Percentiles rank a stretch among this genome's conserved stretches.
Evolutionary conservation across 495 filamentous ascomycete genomes (phyloP).

Genomic region (Aspergillus nanangensis): DNA sequence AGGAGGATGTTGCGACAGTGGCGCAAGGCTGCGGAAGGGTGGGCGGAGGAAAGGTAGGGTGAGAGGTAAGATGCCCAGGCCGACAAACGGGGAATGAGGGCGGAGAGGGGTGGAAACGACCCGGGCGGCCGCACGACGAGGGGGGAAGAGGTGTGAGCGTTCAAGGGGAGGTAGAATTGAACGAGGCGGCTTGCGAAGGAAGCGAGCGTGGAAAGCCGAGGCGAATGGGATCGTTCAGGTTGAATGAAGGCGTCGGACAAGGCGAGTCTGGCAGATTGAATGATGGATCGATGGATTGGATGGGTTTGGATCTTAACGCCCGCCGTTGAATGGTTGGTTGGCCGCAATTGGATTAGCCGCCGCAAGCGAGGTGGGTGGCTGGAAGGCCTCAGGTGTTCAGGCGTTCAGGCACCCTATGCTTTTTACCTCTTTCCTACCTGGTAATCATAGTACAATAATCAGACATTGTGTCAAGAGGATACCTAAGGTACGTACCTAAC

Average conservation of each 20-base stretch:
- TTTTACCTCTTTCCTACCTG: too few species aligned
- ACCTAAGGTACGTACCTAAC: too few species aligned
- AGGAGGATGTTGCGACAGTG: not conserved
- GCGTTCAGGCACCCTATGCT: too few species aligned
- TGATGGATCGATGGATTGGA: conserved; percentile 23
- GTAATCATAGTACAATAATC: too few species aligned
- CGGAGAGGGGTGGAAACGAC: conserved; percentile 36
- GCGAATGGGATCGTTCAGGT: conserved; percentile 7
- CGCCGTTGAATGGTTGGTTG: conserved; percentile 35
- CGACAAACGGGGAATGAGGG: conserved; percentile 22
- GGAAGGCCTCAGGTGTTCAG: too few species aligned
- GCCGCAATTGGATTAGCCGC: conserved; percentile 45
- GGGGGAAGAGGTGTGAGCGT: conserved; percentile 11
- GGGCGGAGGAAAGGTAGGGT: not conserved
- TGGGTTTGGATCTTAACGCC: conserved; percentile 32
- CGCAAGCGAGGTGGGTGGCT: conserved; percentile 33
- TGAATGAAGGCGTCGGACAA: conserved; percentile 13
- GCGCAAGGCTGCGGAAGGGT: not conserved
- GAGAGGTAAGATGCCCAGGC: conserved; percentile 4
- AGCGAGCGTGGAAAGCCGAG: conserved; percentile 9
- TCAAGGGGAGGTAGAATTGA: conserved; percentile 10
- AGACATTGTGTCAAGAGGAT: too few species aligned
- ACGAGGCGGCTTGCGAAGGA: conserved; percentile 7
- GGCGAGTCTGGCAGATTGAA: conserved; percentile 22
- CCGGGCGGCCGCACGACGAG: conserved; percentile 27